Evolutionary conservation across 1,139 yeast genomes (phyloP).

Genomic region (Yamadazyma kanchanaburiensis): DNA sequence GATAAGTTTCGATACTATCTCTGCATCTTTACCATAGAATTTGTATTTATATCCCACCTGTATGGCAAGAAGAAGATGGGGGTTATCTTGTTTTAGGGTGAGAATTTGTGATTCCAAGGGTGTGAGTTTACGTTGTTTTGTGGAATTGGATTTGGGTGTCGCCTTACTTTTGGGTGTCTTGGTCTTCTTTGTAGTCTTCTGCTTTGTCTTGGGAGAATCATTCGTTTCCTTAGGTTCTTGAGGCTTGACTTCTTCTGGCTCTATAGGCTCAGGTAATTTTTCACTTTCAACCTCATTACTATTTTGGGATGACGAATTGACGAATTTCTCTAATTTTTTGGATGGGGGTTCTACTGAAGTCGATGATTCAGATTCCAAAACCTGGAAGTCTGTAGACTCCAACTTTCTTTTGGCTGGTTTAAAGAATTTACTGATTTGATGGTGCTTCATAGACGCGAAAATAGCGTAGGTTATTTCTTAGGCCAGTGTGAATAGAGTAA

Average conservation of each 20-base stretch:
- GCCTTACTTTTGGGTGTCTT: conserved; percentile 1
- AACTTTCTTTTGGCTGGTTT: conserved; percentile 7
- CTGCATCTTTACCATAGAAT: conserved; percentile 83
- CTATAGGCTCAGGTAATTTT: no score
- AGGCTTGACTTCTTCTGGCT: conserved; percentile 1
- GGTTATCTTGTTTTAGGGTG: conserved; percentile 55
- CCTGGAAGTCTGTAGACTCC: conserved; percentile 2
- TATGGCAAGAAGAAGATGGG: conserved; percentile 69
- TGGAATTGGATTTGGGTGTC: neutral
- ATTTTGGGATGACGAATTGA: no score
- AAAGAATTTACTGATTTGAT: conserved; percentile 28
- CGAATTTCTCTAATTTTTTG: neutral
- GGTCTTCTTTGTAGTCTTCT: neutral
- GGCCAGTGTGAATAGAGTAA: no score
- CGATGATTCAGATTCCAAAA: neutral
- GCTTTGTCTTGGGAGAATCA: neutral
- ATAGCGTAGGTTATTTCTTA: no score
- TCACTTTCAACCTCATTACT: no score
- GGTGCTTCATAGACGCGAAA: conserved; percentile 19
- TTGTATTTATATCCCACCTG: conserved; percentile 92
- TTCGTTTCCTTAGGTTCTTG: no score
- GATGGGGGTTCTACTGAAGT: conserved; percentile 1
- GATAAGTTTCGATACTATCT: conserved; percentile 57
- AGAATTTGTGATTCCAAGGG: conserved; percentile 80
- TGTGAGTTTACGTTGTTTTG: conserved; percentile 33